Evolutionary conservation across 805 yeast species (phyloP).

Genomic region (Lachancea mirantina): DNA sequence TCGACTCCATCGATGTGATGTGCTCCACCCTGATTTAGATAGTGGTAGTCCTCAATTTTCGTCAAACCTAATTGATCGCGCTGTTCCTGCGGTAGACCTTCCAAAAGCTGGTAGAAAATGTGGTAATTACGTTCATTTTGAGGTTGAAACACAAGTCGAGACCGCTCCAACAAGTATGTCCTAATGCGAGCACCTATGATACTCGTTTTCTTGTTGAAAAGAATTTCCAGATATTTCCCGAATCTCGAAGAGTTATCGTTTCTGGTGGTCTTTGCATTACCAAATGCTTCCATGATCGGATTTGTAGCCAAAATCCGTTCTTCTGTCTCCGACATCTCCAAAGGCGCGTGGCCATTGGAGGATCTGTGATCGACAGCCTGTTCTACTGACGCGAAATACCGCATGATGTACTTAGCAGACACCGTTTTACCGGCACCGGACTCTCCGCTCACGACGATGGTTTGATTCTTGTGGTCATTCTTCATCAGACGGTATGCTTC

Average conservation of each 20-base stretch:
- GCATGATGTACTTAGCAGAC: conserved; percentile 93
- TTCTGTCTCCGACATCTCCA: conserved; percentile 83
- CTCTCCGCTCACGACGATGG: conserved; percentile 95
- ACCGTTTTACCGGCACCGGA: conserved; percentile 99
- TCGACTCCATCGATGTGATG: conserved; percentile 65
- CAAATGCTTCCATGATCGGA: conserved; percentile 85
- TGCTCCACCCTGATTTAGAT: conserved; percentile 85
- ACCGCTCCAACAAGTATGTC: conserved; percentile 87
- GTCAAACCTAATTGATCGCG: conserved; percentile 55
- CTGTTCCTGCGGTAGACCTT: conserved; percentile 53
- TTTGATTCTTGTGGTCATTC: conserved; percentile 76
- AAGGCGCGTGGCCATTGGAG: conserved; percentile 29
- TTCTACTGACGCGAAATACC: conserved; percentile 94
- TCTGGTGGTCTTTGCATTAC: conserved; percentile 88
- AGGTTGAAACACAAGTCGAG: conserved; percentile 92
- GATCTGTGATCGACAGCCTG: conserved; percentile 28
- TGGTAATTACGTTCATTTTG: conserved; percentile 87
- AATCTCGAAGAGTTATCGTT: conserved; percentile 92
- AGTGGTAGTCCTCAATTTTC: conserved; percentile 61
- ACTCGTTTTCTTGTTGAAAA: conserved; percentile 65
- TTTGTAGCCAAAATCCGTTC: conserved; percentile 93
- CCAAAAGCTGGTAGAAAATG: conserved; percentile 81
- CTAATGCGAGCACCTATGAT: conserved; percentile 93
- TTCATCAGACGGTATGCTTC: conserved; percentile 96
- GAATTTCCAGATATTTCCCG: conserved; percentile 87